phyloP scores from a whole-genome alignment of 345 rosid genomes.

The Aquilaria sinensis region DNA sequence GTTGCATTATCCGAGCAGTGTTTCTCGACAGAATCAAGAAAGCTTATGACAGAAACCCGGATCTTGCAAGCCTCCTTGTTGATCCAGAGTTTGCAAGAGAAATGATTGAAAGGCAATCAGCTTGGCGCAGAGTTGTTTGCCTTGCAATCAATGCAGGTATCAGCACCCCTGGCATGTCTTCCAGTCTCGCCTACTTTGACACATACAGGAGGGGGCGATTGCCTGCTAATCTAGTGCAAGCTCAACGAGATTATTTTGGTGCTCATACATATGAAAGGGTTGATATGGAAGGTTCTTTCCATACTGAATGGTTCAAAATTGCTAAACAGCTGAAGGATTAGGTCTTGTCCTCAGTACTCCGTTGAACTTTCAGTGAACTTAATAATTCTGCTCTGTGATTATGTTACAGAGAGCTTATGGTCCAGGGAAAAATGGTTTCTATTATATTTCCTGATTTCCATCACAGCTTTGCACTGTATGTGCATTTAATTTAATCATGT shows the following conservation, averaged over 20 bases:
- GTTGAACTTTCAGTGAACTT: slow-evolving; percentile 53
- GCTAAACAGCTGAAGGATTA: slow-evolving; percentile 59
- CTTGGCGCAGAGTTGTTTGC: slow-evolving; percentile 93
- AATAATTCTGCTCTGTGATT: slow-evolving; percentile 23
- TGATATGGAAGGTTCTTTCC: slow-evolving; percentile 89
- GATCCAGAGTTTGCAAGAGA: slow-evolving; percentile 97
- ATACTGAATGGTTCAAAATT: slow-evolving; percentile 94
- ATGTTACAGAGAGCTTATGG: slow-evolving; percentile 10
- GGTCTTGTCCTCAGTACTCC: slow-evolving; percentile 9
- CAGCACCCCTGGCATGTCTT: slow-evolving; percentile 91
- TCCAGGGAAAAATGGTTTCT: not conserved
- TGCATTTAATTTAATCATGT: slow-evolving; percentile 21
- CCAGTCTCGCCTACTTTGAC: slow-evolving; percentile 94
- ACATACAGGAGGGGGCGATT: slow-evolving; percentile 73
- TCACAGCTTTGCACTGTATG: not conserved
- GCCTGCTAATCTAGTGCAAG: slow-evolving; percentile 97
- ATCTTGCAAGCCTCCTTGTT: slow-evolving; percentile 81
- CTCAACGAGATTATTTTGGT: slow-evolving; percentile 94
- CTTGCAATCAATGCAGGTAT: slow-evolving; percentile 85
- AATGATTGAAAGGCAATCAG: slow-evolving; percentile 85
- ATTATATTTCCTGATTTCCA: slow-evolving; percentile 31
- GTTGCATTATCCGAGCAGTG: slow-evolving; percentile 89
- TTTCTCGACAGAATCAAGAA: slow-evolving; percentile 94
- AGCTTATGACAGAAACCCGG: slow-evolving; percentile 88
- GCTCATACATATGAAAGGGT: slow-evolving; percentile 97